These are phyloP conservation scores for Dissoconium aciculare DNA, from an alignment of 2,329 filamentous ascomycete species.

Conservation along the genomic window DNA sequence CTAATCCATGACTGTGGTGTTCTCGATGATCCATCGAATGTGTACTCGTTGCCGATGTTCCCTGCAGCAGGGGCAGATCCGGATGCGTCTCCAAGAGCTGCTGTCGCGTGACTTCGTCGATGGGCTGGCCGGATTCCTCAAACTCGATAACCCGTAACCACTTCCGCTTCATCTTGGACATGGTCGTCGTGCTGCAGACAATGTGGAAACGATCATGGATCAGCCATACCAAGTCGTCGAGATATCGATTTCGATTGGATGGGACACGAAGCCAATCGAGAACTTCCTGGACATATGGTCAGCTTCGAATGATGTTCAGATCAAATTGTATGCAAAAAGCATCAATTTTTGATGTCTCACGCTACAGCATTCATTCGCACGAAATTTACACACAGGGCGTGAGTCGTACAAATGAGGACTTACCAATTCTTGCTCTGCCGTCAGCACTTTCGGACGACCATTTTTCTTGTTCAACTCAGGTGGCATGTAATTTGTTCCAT, in stretches of 20 bases:
- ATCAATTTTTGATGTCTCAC: too few relatives aligned
- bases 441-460: slow-evolving; percentile 21
- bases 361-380: too few relatives aligned
- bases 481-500: slow-evolving; percentile 23
- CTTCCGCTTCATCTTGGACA: slow-evolving; percentile 24
- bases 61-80: slow-evolving; percentile 13
- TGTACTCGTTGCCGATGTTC: too few relatives aligned
- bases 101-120: slow-evolving; percentile 15
- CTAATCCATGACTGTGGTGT: too few relatives aligned
- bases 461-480: slow-evolving; percentile 23
- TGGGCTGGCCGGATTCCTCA: slow-evolving; percentile 18
- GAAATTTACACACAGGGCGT: too few relatives aligned
- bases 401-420: slow-evolving; percentile 7
- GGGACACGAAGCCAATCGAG: slow-evolving; percentile 20
- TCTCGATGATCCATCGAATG: too few relatives aligned
- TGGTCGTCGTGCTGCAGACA: slow-evolving; percentile 23
- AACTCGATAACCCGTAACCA: slow-evolving; percentile 22
- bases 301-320: too few relatives aligned
- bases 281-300: slow-evolving; percentile 21
- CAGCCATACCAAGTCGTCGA: slow-evolving; percentile 23
- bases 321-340: too few relatives aligned
- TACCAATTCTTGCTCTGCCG: slow-evolving; percentile 21
- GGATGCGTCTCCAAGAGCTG: slow-evolving; percentile 19
- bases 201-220: slow-evolving; percentile 23
- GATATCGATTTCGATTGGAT: slow-evolving; percentile 19